Base-by-base conservation (phyloP, 1,139 yeast genomes). In the Yamadazyma siamensis region DNA sequence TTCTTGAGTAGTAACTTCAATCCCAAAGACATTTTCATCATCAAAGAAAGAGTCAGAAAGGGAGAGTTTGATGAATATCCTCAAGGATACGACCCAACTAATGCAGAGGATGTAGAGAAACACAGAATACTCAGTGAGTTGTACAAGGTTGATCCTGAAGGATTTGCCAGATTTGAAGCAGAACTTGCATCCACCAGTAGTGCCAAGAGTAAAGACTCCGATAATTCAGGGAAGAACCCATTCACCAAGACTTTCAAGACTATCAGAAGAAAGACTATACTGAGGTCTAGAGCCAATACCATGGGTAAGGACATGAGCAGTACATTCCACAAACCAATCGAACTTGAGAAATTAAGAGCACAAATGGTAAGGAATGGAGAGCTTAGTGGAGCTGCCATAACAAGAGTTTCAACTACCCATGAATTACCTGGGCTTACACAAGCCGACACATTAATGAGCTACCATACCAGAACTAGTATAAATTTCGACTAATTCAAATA, bases 11-110 rank as follows among this genome's bases (percentile, higher is more conserved):
- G 65, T 15, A 64, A 72, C 38, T 74, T 72, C 48, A 44, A 38
- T 13, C 83, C 83, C 9, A 54, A 55, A 30, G 82, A 77, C 49
- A 59, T 71, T 36, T 82, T 76, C 42, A 74, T 75, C 32, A 62
- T 77, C 30, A 56, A 81, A 39, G 81, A 75, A 42, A 49, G 64
- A 39, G 71, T 61, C 8, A 55, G 64, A 14, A 46, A 50, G 30
- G 79, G 80, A 4, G 65, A 54, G 28, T 75, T 57, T 48, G 67
- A 61, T 31, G 65, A 61, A 23, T 77, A 70, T 45, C 55, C 50
- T 15, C 31, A 32, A 25, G 76, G 75, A 13, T 77, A 68, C 46
- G 83, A 77, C 50, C 83, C 83, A 20, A 77, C 83, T n/a, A 64
- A 72, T 50, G 42, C 53, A 13, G 64, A 61, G 46, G 69, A 69